Evolutionary conservation across 2,329 filamentous ascomycete species (phyloP).

Genomic region (Rhinocladiella similis): DNA sequence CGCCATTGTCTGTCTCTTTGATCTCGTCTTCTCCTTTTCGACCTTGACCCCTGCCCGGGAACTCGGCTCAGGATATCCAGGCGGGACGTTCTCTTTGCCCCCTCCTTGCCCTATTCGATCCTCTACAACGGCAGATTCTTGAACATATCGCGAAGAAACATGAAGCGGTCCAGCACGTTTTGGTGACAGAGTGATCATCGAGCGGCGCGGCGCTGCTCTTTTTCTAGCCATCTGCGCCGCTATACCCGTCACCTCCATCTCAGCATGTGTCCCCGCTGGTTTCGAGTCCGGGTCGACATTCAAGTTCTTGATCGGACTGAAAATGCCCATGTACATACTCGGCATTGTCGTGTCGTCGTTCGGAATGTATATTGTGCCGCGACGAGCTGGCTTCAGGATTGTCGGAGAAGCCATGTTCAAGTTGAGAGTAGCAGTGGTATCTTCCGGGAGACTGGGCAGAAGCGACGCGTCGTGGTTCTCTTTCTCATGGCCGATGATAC

Average conservation of each 20-base stretch:
- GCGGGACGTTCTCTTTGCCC: constrained; percentile 65
- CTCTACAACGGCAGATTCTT: constrained; percentile 41
- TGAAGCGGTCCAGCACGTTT: constrained; percentile 50
- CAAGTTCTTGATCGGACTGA: constrained; percentile 41
- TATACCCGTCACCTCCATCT: constrained; percentile 34
- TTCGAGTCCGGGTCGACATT: constrained; percentile 1
- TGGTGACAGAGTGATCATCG: constrained; percentile 44
- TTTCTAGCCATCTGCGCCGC: constrained; percentile 38
- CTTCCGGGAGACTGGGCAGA: constrained; percentile 8
- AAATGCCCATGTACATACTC: constrained; percentile 45
- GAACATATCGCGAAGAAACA: constrained; percentile 39
- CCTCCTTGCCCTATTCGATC: constrained; percentile 56
- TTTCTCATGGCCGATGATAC: neutral
- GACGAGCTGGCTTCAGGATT: constrained; percentile 31
- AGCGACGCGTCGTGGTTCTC: neutral
- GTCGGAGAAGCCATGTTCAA: constrained; percentile 6
- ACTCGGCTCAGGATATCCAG: constrained; percentile 36
- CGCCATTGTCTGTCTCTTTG: constrained; percentile 19
- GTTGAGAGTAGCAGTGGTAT: neutral
- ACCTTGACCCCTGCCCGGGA: constrained; percentile 1
- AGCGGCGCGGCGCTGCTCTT: constrained; percentile 30
- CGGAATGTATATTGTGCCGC: constrained; percentile 44
- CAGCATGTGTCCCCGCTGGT: constrained; percentile 8
- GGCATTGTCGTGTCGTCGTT: constrained; percentile 44
- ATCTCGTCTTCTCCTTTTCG: constrained; percentile 3